Conservation (phyloP, 345 rosid species). For the Salix arbutifolia region DNA sequence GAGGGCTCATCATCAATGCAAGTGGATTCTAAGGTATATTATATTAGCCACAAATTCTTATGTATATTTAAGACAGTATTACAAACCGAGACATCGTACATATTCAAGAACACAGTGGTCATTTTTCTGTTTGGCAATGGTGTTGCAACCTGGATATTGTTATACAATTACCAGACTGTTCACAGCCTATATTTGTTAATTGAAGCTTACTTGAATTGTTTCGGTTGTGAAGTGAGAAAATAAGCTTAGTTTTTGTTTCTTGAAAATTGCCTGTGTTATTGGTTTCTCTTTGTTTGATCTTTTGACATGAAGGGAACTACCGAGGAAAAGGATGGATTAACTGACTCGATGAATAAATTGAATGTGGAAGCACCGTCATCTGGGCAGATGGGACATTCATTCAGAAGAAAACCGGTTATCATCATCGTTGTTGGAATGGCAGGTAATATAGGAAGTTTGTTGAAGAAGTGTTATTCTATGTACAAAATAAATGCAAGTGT, state of each 20-base stretch:
- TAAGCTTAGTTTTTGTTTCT: neutral
- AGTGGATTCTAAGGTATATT: conserved; percentile 46
- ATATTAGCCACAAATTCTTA: neutral
- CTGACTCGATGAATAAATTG: conserved; percentile 55
- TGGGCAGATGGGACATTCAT: conserved; percentile 34
- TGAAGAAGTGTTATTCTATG: neutral
- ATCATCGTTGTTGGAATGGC: conserved; percentile 85
- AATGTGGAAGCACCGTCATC: conserved; percentile 29
- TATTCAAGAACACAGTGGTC: neutral
- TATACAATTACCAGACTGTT: neutral
- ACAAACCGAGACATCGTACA: neutral
- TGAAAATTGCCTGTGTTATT: neutral
- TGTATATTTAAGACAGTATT: neutral
- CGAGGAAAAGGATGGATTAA: conserved; percentile 46
- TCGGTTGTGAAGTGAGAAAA: neutral
- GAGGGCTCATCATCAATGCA: conserved; percentile 27
- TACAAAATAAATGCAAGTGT: neutral
- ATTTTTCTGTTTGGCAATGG: neutral
- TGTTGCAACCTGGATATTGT: neutral
- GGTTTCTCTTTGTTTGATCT: neutral
- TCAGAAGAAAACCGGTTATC: conserved; percentile 67
- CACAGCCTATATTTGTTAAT: neutral
- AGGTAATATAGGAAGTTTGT: conserved; percentile 30
- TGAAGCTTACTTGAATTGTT: neutral
- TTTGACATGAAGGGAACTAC: conserved; percentile 25